phyloP scores from a whole-genome alignment of 2,329 filamentous ascomycete genomes.

The Calonectria ilicicola region DNA sequence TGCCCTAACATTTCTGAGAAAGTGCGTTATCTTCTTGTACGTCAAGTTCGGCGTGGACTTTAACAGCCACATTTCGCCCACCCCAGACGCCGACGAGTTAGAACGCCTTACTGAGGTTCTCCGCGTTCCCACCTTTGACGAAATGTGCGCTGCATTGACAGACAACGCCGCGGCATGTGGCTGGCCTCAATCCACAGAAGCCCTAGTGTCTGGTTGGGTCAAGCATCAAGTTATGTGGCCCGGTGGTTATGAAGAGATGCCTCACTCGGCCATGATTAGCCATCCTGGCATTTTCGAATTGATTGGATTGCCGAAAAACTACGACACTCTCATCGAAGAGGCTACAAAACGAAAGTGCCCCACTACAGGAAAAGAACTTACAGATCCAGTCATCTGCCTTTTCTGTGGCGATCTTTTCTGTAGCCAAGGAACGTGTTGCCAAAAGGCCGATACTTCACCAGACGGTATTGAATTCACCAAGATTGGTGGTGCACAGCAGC shows the following conservation, averaged over 20 bases:
- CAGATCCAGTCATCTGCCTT: slow-evolving; percentile 90
- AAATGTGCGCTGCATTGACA: slow-evolving; percentile 76
- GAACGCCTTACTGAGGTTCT: slow-evolving; percentile 83
- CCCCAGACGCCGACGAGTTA: slow-evolving; percentile 79
- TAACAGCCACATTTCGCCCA: slow-evolving; percentile 73
- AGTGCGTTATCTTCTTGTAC: slow-evolving; percentile 85
- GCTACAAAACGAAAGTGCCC: slow-evolving; percentile 87
- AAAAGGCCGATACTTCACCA: slow-evolving; percentile 68
- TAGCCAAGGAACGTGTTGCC: slow-evolving; percentile 92
- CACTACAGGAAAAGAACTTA: slow-evolving; percentile 90
- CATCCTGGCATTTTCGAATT: slow-evolving; percentile 96
- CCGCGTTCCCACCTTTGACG: slow-evolving; percentile 80
- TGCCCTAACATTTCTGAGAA: slow-evolving; percentile 89
- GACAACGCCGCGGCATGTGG: slow-evolving; percentile 56
- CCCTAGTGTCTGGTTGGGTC: slow-evolving; percentile 78
- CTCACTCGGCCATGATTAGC: slow-evolving; percentile 65
- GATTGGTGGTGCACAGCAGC: slow-evolving; percentile 89
- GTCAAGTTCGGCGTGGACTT: slow-evolving; percentile 92
- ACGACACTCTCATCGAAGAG: slow-evolving; percentile 92
- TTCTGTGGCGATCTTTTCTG: slow-evolving; percentile 98
- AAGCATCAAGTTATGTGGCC: slow-evolving; percentile 67
- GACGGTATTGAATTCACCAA: slow-evolving; percentile 56
- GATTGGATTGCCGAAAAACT: slow-evolving; percentile 90
- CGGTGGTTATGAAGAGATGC: slow-evolving; percentile 43
- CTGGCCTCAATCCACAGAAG: slow-evolving; percentile 60